Evolutionary conservation across 768 basidiomycete species (phyloP).

Genomic region (Collybia sordida): DNA sequence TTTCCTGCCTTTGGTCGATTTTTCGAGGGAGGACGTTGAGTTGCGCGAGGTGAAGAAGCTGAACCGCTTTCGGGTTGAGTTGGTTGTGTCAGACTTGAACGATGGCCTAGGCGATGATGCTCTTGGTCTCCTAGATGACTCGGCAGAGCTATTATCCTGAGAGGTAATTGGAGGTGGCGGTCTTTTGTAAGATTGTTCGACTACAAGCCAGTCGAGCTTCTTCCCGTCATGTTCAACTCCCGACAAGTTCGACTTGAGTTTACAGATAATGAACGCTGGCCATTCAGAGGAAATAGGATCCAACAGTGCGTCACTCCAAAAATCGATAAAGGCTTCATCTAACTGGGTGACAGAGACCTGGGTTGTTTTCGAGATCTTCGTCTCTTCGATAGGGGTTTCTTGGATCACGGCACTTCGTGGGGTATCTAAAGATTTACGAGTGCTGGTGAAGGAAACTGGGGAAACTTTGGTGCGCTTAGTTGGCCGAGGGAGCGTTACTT

Average conservation of each 20-base stretch:
- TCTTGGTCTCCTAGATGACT: slow-evolving; percentile 21
- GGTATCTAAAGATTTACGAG: slow-evolving; percentile 26
- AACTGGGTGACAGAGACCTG: slow-evolving; percentile 52
- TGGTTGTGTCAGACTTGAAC: slow-evolving; percentile 42
- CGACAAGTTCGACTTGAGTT: slow-evolving; percentile 47
- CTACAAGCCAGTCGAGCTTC: slow-evolving; percentile 60
- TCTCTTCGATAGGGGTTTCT: slow-evolving; percentile 24
- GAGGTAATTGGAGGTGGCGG: slow-evolving; percentile 31
- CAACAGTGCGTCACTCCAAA: slow-evolving; percentile 73
- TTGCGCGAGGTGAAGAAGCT: slow-evolving; percentile 52
- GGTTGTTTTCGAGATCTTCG: slow-evolving; percentile 37
- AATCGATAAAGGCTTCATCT: slow-evolving; percentile 83
- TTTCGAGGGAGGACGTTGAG: slow-evolving; percentile 29
- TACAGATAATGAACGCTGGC: slow-evolving; percentile 73
- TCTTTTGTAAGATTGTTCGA: slow-evolving; percentile 59
- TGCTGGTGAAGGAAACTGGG: slow-evolving; percentile 17
- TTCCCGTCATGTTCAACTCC: slow-evolving; percentile 29
- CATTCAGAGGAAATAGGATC: slow-evolving; percentile 65
- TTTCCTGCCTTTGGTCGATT: slow-evolving; percentile 34
- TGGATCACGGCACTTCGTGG: slow-evolving; percentile 13
- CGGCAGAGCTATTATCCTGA: slow-evolving; percentile 8
- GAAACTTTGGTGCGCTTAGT: slow-evolving; percentile 25
- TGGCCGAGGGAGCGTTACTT: slow-evolving; percentile 47
- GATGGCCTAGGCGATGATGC: slow-evolving; percentile 44
- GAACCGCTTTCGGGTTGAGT: slow-evolving; percentile 61